phyloP scores from a whole-genome alignment of 2,329 filamentous ascomycete genomes.

The Endoconidiophora polonica region DNA sequence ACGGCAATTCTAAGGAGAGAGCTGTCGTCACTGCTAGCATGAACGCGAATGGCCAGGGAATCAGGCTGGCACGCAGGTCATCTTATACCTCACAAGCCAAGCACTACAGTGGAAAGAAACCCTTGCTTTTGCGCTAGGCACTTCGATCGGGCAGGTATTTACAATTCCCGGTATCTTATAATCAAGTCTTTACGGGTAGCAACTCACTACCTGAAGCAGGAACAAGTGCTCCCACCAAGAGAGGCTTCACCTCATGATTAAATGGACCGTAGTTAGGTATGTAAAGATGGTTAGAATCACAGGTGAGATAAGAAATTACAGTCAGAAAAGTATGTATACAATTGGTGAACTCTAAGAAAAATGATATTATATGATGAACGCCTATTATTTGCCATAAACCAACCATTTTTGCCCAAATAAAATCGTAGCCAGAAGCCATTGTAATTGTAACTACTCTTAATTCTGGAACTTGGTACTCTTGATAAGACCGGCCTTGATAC shows the following conservation, averaged over 20 bases:
- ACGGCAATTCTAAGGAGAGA: slow-evolving; percentile 24
- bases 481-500: slow-evolving; percentile 86
- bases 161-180: slow-evolving; percentile 16
- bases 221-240: background rate
- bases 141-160: slow-evolving; percentile 20
- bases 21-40: slow-evolving; percentile 26
- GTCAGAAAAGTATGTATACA: background rate
- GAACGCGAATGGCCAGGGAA: slow-evolving; percentile 27
- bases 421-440: background rate
- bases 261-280: background rate
- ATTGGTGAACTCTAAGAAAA: slow-evolving; percentile 3
- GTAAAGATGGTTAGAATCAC: background rate
- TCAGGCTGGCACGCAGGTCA: slow-evolving; percentile 24
- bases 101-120: slow-evolving; percentile 21
- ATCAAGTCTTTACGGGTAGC: background rate
- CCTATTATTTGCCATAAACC: slow-evolving; percentile 3
- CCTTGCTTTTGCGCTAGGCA: slow-evolving; percentile 19
- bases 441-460: slow-evolving; percentile 3
- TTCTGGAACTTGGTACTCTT: slow-evolving; percentile 78
- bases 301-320: background rate
- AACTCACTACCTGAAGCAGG: background rate
- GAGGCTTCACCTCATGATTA: background rate
- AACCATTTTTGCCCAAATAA: slow-evolving; percentile 12
- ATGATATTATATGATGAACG: slow-evolving; percentile 9
- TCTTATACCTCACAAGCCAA: slow-evolving; percentile 22